Conservation (phyloP, 2,329 filamentous ascomycete genomes). For the Seiridium unicorne region DNA sequence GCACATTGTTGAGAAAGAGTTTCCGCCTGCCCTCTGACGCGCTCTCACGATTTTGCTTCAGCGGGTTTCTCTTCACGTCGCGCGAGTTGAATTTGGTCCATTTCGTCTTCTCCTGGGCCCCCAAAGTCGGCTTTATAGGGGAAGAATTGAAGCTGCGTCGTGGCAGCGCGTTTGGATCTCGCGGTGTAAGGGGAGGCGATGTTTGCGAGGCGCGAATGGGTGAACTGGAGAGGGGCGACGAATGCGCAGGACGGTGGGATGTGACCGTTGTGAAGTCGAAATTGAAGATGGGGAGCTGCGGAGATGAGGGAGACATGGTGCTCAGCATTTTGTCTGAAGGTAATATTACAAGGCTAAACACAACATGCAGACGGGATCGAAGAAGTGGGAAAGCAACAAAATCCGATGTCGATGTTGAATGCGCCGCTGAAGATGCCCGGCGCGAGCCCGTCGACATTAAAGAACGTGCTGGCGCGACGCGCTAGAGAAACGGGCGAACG, state of each 20-base stretch:
- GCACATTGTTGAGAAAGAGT: slow-evolving; percentile 67
- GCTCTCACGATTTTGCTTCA: slow-evolving; percentile 60
- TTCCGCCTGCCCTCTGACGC: slow-evolving; percentile 62
- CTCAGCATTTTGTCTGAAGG: slow-evolving; percentile 27
- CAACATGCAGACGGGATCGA: too few relatives aligned
- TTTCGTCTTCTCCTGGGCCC: slow-evolving; percentile 13
- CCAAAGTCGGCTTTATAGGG: slow-evolving; percentile 20
- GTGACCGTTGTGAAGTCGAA: slow-evolving; percentile 37
- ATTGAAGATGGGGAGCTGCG: slow-evolving; percentile 37
- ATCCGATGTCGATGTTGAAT: neutral
- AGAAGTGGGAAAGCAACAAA: too few relatives aligned
- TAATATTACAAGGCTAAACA: too few relatives aligned
- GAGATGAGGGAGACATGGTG: slow-evolving; percentile 27
- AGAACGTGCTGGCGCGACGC: neutral
- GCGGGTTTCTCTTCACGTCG: slow-evolving; percentile 59
- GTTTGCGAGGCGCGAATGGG: slow-evolving; percentile 53
- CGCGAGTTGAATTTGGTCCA: slow-evolving; percentile 50
- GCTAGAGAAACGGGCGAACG: neutral
- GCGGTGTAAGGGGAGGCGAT: slow-evolving; percentile 40
- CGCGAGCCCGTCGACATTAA: neutral
- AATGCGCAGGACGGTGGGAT: slow-evolving; percentile 42
- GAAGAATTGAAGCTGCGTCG: slow-evolving; percentile 39
- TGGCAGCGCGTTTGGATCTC: slow-evolving; percentile 34
- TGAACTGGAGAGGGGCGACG: slow-evolving; percentile 60
- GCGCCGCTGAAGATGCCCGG: neutral